A percentile compares a stretch with the other conserved stretches of the same genome.
Conservation (phyloP, 2,329 filamentous ascomycete species). For the Fusarium sublunatum region DNA sequence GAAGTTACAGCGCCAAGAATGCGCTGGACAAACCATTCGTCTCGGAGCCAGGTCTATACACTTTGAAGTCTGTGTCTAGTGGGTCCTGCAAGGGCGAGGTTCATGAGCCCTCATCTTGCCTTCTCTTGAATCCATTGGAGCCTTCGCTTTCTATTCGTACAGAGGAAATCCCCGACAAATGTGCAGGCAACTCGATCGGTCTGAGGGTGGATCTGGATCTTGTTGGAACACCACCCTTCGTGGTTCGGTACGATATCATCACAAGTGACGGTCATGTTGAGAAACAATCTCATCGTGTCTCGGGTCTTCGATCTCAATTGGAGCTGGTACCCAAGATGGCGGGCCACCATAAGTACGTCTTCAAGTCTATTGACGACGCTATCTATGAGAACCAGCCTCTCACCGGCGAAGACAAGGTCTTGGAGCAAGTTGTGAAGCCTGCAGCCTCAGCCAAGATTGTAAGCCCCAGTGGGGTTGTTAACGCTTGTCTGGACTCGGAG, state of each 20-base stretch:
- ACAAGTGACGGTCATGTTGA: constrained; percentile 66
- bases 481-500: constrained; percentile 84
- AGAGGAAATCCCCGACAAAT: constrained; percentile 92
- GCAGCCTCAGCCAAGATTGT: constrained; percentile 83
- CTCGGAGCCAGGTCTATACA: constrained; percentile 85
- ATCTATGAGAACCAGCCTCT: constrained; percentile 79
- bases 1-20: constrained; percentile 70
- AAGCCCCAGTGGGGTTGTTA: constrained; percentile 64
- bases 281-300: constrained; percentile 66
- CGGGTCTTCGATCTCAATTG: constrained; percentile 83
- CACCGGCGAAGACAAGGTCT: constrained; percentile 67
- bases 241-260: constrained; percentile 79
- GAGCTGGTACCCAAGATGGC: constrained; percentile 84
- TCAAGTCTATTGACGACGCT: constrained; percentile 81
- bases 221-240: constrained; percentile 91
- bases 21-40: constrained; percentile 74
- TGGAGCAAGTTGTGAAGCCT: constrained; percentile 94
- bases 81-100: constrained; percentile 88
- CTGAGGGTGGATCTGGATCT: constrained; percentile 89
- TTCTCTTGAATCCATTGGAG: constrained; percentile 90
- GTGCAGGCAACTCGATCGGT: constrained; percentile 92
- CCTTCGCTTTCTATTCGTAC: constrained; percentile 79
- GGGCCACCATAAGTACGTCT: constrained; percentile 87
- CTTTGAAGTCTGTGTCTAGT: constrained; percentile 80
- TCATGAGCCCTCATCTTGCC: constrained; percentile 91